Base-by-base conservation (phyloP, 176 grass and related monocot genomes). In the Cocos nucifera region DNA sequence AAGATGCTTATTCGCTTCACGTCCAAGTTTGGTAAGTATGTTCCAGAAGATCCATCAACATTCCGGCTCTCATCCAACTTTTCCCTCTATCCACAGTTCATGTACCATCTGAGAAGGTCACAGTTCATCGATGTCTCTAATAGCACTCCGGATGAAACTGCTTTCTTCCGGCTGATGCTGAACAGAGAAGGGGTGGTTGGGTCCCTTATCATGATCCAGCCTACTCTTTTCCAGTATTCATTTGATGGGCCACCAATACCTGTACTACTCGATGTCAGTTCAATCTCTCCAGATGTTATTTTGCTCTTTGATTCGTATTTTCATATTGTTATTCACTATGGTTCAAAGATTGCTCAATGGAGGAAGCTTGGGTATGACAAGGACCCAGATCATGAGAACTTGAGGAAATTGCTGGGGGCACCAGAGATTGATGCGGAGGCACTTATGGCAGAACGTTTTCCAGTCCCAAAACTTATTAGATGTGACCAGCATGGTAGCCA, bases 1-100 rank as follows among this genome's bases (percentile, higher is more conserved):
- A 98, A 98, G 72, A 98, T 98, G 93, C 87, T 98, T 75, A 88
- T 98, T 70, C 83, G 87, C 20, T 98, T 98, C 58, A 98, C 93
- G 60, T 65, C 93, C 52, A 98, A 92, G 69, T 98, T 98, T 74
- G 93, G 93, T 59, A 83, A 98, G 58, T 98, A 98, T 74, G 56
- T 72, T 51, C 79, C 93, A 50, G 93, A 98, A 83, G 87, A 98
- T 66, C 93, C 93, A 62, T 86, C 87, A 60, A 98, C 93, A 56
- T 98, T 92, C 63, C 79, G 93, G 18, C 58, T 92, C 35, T 92
- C 93, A 61, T 73, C 84, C 19, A 89, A 79, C 55, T 98, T 98
- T 65, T 98, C 93, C 50, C 70, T 98, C 57, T 98, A 86, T 75
- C 93, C 93, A 0, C 93, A 92, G 53, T 92, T 98, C 67, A 92